These are phyloP conservation scores for Eutrema salsugineum DNA, from an alignment of 441 rosid genomes.

Conservation along the genomic window DNA sequence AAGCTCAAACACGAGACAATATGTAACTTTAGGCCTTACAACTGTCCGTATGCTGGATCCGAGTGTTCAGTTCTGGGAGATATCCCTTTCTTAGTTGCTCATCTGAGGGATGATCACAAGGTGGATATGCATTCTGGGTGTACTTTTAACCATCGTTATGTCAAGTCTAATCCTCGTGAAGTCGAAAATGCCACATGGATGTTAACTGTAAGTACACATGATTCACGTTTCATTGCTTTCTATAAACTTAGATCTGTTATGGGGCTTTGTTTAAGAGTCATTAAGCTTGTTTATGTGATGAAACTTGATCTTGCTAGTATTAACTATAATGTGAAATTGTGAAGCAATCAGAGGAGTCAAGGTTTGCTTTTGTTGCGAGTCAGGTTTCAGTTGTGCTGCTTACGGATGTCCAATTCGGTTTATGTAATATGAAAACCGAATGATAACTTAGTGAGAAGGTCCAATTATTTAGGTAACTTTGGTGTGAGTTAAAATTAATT, in stretches of 20 bases:
- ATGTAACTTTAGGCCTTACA: slow-evolving; percentile 90
- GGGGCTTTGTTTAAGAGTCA: background rate
- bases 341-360: background rate
- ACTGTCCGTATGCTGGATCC: slow-evolving; percentile 93
- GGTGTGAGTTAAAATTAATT: background rate
- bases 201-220: slow-evolving; percentile 69
- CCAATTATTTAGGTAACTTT: background rate
- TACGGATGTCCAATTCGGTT: background rate
- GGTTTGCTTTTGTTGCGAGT: background rate
- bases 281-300: background rate
- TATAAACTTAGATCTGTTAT: background rate
- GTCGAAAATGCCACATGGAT: slow-evolving; percentile 99
- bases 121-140: slow-evolving; percentile 99
- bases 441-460: background rate
- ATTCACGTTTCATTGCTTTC: background rate
- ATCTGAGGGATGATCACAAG: slow-evolving; percentile 93
- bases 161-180: slow-evolving; percentile 96
- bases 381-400: background rate
- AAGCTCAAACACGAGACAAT: slow-evolving; percentile 87
- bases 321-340: background rate
- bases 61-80: slow-evolving; percentile 83
- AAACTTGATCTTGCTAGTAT: background rate
- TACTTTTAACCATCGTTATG: slow-evolving; percentile 95
- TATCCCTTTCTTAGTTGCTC: slow-evolving; percentile 85
- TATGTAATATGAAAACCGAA: background rate